Conservation (phyloP, 176 grass and related monocot species). For the Melocanna baccifera region DNA sequence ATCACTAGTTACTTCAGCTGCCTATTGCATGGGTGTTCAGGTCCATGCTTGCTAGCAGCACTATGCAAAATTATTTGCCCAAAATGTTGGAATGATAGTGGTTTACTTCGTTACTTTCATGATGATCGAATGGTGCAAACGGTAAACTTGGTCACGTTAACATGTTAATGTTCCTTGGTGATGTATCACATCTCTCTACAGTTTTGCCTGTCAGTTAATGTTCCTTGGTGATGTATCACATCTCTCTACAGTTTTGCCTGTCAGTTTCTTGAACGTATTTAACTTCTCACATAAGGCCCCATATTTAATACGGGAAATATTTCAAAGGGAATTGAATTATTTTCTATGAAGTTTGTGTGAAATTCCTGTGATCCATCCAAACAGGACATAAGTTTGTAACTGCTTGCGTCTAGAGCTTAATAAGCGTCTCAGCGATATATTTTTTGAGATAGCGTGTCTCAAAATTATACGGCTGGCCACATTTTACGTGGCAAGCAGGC, state of each 20-base stretch:
- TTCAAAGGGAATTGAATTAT: not conserved
- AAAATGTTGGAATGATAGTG: not conserved
- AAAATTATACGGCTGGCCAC: not conserved
- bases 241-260: not conserved
- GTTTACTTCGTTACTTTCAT: not conserved
- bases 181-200: not conserved
- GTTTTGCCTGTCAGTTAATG: not conserved
- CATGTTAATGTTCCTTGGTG: not conserved
- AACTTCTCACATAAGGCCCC: not conserved
- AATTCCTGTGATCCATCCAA: not conserved
- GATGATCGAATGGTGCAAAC: slow-evolving; percentile 14
- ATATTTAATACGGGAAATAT: not conserved
- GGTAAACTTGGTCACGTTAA: not conserved
- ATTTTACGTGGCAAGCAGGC: not conserved
- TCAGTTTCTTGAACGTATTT: not conserved
- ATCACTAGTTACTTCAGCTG: not conserved
- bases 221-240: slow-evolving; percentile 1
- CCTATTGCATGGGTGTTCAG: not conserved
- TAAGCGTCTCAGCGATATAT: not conserved
- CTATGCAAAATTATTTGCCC: not conserved
- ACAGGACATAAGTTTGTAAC: not conserved
- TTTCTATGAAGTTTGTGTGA: not conserved
- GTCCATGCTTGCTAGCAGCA: not conserved
- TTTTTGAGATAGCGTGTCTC: not conserved
- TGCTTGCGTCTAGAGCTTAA: too few species aligned